These are phyloP conservation scores for Sphagnum fallax DNA, from an alignment of 228 moss, liverwort and hornwort species.

Conservation along the genomic window DNA sequence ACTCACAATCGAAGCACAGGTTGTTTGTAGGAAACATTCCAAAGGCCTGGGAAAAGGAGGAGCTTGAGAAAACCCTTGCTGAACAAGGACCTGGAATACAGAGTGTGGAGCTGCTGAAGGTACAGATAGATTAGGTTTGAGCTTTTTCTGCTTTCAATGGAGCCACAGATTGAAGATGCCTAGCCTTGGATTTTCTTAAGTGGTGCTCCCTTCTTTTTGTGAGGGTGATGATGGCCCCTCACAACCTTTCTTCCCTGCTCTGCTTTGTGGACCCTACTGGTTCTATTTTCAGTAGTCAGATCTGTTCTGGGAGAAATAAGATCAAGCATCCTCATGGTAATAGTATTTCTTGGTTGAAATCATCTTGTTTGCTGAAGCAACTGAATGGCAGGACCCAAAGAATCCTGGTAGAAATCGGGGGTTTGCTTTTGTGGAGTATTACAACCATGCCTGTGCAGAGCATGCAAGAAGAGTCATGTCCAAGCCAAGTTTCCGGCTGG, in stretches of 20 bases:
- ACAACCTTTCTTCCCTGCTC: too few relatives aligned
- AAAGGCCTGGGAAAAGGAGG: constrained; percentile 98
- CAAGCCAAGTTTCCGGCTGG: constrained; percentile 82
- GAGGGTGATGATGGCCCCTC: too few relatives aligned
- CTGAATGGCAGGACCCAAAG: constrained; percentile 74
- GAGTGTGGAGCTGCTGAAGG: constrained; percentile 96
- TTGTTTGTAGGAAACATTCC: constrained; percentile 98
- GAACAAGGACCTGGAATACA: constrained; percentile 99
- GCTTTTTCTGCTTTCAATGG: neutral
- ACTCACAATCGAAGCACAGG: constrained; percentile 97
- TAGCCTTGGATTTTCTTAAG: neutral
- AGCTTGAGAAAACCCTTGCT: constrained; percentile 85
- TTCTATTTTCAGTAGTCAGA: too few relatives aligned
- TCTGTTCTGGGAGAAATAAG: too few relatives aligned
- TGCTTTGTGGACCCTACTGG: too few relatives aligned
- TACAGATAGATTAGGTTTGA: constrained; percentile 4
- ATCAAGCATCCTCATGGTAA: too few relatives aligned
- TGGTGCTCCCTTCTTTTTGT: neutral
- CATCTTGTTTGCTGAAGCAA: too few relatives aligned
- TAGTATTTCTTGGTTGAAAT: too few relatives aligned
- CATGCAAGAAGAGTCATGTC: constrained; percentile 99
- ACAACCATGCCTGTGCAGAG: constrained; percentile 99
- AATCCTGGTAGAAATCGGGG: constrained; percentile 96
- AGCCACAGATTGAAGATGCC: neutral
- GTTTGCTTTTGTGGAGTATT: constrained; percentile 98